phyloP scores from a whole-genome alignment of 1,139 yeast species.

The Pneumocystis jirovecii region DNA sequence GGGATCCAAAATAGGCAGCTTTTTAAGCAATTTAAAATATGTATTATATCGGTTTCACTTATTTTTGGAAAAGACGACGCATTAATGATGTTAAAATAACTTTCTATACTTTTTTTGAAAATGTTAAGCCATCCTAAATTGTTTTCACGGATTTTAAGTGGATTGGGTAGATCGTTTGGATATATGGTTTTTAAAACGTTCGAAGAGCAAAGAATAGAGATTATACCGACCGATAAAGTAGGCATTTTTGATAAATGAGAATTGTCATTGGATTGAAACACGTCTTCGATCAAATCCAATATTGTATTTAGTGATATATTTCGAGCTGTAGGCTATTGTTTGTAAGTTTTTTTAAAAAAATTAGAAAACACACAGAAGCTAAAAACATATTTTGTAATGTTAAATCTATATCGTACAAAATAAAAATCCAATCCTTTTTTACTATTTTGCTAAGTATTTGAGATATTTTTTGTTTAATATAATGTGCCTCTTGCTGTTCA shows the following conservation, averaged over 20 bases:
- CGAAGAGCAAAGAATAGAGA: constrained; percentile 41
- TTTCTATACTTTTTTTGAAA: constrained; percentile 52
- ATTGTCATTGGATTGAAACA: constrained; percentile 90
- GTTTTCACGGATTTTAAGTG: constrained; percentile 59
- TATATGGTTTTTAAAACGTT: constrained; percentile 50
- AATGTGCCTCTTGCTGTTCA: constrained; percentile 59
- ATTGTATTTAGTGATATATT: constrained; percentile 66
- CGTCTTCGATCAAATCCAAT: constrained; percentile 81
- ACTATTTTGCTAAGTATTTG: constrained; percentile 84
- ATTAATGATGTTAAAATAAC: constrained; percentile 24
- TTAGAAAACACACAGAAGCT: neutral
- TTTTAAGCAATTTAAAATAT: constrained; percentile 66
- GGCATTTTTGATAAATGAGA: constrained; percentile 46
- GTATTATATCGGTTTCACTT: constrained; percentile 32
- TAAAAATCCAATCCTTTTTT: constrained; percentile 71
- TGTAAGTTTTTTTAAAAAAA: neutral
- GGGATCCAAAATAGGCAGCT: constrained; percentile 86
- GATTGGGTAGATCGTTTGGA: constrained; percentile 39
- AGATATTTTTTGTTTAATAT: constrained; percentile 76
- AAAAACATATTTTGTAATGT: constrained; percentile 64
- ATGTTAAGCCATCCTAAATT: constrained; percentile 74
- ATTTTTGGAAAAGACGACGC: constrained; percentile 18
- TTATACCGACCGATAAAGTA: constrained; percentile 44
- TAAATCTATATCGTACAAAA: constrained; percentile 86
- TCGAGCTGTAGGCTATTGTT: constrained; percentile 31